Evolutionary conservation across 371 early-diverging fungal species (phyloP), one percentile per base, ranked within the genome.

Genomic region (Mucor lusitanicus): DNA sequence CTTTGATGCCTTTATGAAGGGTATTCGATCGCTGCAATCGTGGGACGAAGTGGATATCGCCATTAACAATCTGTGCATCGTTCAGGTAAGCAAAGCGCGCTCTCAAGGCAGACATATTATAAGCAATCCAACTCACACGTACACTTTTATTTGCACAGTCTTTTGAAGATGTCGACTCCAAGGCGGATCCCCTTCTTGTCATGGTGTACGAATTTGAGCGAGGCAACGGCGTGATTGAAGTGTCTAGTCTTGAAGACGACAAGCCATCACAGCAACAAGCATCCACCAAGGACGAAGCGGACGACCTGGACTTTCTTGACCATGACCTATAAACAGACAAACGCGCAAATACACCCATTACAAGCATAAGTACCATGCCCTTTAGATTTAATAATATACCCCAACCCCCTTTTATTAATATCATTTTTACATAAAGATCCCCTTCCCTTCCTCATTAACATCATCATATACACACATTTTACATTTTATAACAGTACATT

Each of bases 1-100:
- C 85, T 77, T 86, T 72, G 73, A 85, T 72, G 81, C 89, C 44
- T 83, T 83, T 65, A 70, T 87, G 74, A 74, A 82, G 39, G 84
- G 86, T 7, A 78, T 87, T n/a, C 72, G 79, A 44, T 75, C 74
- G 0, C 63, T 87, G 13, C 78, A 79, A 30, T 81, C 79, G 0
- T 78, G 76, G 76, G 81, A 81, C 11, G 84, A 87, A 59, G 77
- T 87, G 0, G 86, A 86, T 56, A 73, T 79, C 39, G 86, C 86
- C 21, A 73, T 87, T 42, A 72, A 71, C 30, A 86, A 86, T 35
- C 65, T 87, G 30, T 85, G 85, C 40, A 68, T 87, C 55, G 77
- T 86, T 23, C 88, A 87, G 71, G 83, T 78, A 76, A 54, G 65
- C n/a, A n/a, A n/a, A n/a, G n/a, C n/a, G n/a, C n/a, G n/a, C n/a